Conservation (phyloP, 169 alveolate genomes). For the Cryptosporidium meleagridis region DNA sequence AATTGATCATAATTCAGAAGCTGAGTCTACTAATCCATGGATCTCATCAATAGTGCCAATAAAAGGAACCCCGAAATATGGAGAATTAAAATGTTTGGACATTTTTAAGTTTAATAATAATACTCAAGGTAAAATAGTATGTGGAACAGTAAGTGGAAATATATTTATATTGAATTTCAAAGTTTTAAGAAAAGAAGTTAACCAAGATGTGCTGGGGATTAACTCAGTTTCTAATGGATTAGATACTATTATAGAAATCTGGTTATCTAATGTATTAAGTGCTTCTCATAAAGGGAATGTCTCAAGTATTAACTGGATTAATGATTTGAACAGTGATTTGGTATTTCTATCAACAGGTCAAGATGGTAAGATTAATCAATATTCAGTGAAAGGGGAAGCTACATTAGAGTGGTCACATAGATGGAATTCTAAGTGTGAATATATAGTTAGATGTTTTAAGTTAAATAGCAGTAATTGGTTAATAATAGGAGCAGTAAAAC, state of each 20-base stretch:
- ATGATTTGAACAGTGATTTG: background rate
- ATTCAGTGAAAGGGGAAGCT: background rate
- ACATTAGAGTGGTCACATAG: slow-evolving; percentile 34
- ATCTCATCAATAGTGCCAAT: background rate
- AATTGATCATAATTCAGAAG: too few species aligned
- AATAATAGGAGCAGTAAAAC: slow-evolving; percentile 50
- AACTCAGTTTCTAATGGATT: background rate
- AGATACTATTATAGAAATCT: background rate
- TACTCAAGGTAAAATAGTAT: slow-evolving; percentile 26
- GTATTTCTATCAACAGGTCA: slow-evolving; percentile 63
- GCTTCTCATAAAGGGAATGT: slow-evolving; percentile 60
- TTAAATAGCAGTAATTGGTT: slow-evolving; percentile 29
- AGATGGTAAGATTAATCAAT: slow-evolving; percentile 46
- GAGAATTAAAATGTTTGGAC: slow-evolving; percentile 70
- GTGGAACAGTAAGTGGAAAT: slow-evolving; percentile 63
- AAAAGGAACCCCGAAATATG: slow-evolving; percentile 40
- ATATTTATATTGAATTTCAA: background rate
- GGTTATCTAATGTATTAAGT: background rate
- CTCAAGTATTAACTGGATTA: slow-evolving; percentile 40
- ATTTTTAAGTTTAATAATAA: background rate
- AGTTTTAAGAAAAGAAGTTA: background rate
- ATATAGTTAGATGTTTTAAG: slow-evolving; percentile 43
- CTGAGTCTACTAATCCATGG: background rate
- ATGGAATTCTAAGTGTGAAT: slow-evolving; percentile 45
- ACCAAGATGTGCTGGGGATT: background rate